Evolutionary conservation across 2,329 filamentous ascomycete genomes (phyloP).

Genomic region (Amylocarpus encephaloides): DNA sequence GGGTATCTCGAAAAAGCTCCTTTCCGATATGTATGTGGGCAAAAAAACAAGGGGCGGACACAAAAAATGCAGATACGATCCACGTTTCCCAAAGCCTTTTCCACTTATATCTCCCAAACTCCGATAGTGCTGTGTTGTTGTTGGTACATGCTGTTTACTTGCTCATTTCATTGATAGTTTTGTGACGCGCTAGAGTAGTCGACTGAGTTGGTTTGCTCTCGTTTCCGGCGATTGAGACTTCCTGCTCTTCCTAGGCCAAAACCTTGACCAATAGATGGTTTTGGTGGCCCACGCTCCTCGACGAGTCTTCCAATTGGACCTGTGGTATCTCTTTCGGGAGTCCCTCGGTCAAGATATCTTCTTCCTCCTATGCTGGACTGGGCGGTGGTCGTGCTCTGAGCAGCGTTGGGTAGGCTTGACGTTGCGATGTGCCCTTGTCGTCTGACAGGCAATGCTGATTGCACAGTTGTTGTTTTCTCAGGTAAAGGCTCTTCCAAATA

Average conservation of each 20-base stretch:
- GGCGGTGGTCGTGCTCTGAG: constrained; percentile 14
- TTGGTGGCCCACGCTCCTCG: constrained; percentile 27
- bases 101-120: too few species aligned
- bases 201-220: constrained; percentile 9
- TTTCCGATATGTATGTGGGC: too few species aligned
- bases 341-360: constrained; percentile 26
- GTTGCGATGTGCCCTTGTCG: constrained; percentile 41
- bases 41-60: too few species aligned
- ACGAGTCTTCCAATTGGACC: constrained; percentile 18
- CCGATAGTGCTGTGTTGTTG: neutral
- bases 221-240: constrained; percentile 19
- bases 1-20: too few species aligned
- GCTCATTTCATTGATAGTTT: neutral
- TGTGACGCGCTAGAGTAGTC: neutral
- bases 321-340: constrained; percentile 29
- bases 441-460: constrained; percentile 46
- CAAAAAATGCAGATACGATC: too few species aligned
- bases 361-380: constrained; percentile 18
- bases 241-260: constrained; percentile 19
- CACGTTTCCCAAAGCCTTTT: too few species aligned
- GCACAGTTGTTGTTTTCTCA: constrained; percentile 32
- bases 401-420: constrained; percentile 34
- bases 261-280: constrained; percentile 22
- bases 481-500: constrained; percentile 35
- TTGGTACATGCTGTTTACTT: constrained; percentile 10